A percentile compares a stretch with the other conserved stretches of the same genome.
phyloP scores from a whole-genome alignment of 225 moss, liverwort and hornwort genomes.

The Pleurozium schreberi region DNA sequence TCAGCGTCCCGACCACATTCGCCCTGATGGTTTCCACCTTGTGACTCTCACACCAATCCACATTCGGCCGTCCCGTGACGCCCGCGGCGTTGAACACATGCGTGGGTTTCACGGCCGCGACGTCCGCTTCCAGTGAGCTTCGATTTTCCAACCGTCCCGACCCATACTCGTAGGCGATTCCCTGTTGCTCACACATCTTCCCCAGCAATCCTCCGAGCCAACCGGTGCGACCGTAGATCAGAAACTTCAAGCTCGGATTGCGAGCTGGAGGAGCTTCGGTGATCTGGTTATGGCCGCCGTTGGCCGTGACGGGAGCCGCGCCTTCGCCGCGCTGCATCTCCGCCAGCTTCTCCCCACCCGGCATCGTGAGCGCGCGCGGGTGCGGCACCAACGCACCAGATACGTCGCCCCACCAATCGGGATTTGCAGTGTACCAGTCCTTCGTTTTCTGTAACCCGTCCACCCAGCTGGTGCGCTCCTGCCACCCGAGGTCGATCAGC shows the following conservation, averaged over 20 bases:
- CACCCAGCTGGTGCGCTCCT: conserved; percentile 31
- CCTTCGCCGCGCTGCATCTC: conserved; percentile 13
- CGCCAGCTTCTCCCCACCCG: conserved; percentile 18
- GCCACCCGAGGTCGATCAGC: conserved; percentile 33
- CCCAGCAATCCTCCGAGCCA: conserved; percentile 38
- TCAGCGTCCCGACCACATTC: conserved; percentile 40
- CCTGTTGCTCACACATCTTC: conserved; percentile 33
- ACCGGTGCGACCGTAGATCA: conserved; percentile 38
- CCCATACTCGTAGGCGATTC: conserved; percentile 28
- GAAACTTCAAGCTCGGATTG: conserved; percentile 18
- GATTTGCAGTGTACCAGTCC: conserved; percentile 29
- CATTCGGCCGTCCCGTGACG: conserved; percentile 39
- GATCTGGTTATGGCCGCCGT: not conserved
- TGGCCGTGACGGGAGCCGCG: not conserved
- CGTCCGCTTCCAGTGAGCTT: conserved; percentile 25
- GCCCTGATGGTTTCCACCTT: conserved; percentile 48
- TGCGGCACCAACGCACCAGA: conserved; percentile 38
- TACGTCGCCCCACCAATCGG: conserved; percentile 42
- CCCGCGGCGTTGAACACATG: conserved; percentile 50
- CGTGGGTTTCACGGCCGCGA: conserved; percentile 27
- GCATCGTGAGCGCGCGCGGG: conserved; percentile 24
- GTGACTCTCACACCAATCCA: conserved; percentile 53
- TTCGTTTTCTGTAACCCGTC: conserved; percentile 31
- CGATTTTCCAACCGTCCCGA: conserved; percentile 34
- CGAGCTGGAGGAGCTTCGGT: not conserved